Evolutionary conservation across 2,329 filamentous ascomycete species (phyloP).

Genomic region (Fonsecaea monophora): DNA sequence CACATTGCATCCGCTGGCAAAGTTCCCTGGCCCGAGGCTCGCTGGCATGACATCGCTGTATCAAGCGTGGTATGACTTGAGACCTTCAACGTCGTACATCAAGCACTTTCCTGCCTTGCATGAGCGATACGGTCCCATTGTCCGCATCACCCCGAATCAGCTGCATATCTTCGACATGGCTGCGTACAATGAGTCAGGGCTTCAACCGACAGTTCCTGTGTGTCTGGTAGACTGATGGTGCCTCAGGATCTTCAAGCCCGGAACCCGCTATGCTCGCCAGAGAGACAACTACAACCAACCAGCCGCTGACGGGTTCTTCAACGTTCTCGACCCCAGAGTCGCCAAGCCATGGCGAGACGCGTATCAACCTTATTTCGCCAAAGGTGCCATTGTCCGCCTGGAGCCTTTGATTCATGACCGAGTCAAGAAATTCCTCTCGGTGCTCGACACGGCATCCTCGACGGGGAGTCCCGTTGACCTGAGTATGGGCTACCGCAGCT

Average conservation of each 20-base stretch:
- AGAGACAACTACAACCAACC: slow-evolving; percentile 22
- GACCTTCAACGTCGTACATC: slow-evolving; percentile 20
- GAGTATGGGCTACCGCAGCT: slow-evolving; percentile 21
- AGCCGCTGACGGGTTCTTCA: slow-evolving; percentile 19
- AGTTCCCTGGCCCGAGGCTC: slow-evolving; percentile 47
- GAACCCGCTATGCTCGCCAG: slow-evolving; percentile 22
- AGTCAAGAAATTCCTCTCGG: slow-evolving; percentile 29
- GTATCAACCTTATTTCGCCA: slow-evolving; percentile 45
- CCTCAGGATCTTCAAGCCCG: slow-evolving; percentile 28
- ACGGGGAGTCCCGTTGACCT: slow-evolving; percentile 20
- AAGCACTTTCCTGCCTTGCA: slow-evolving; percentile 17
- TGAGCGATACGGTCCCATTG: slow-evolving; percentile 40
- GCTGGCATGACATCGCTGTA: slow-evolving; percentile 43
- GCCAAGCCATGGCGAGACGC: slow-evolving; percentile 29
- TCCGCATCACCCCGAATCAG: slow-evolving; percentile 44
- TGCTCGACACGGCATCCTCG: slow-evolving; percentile 10
- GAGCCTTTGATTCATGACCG: slow-evolving; percentile 42
- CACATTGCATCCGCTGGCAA: slow-evolving; percentile 45
- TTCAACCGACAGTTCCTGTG: not conserved
- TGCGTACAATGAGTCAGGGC: slow-evolving; percentile 22
- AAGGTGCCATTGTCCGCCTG: slow-evolving; percentile 41
- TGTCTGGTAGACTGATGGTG: not conserved
- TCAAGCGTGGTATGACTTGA: slow-evolving; percentile 35
- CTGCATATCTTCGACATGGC: slow-evolving; percentile 42
- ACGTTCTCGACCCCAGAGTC: slow-evolving; percentile 16